phyloP scores from a whole-genome alignment of 371 early-diverging fungal species.

The Mortierella sp. region DNA sequence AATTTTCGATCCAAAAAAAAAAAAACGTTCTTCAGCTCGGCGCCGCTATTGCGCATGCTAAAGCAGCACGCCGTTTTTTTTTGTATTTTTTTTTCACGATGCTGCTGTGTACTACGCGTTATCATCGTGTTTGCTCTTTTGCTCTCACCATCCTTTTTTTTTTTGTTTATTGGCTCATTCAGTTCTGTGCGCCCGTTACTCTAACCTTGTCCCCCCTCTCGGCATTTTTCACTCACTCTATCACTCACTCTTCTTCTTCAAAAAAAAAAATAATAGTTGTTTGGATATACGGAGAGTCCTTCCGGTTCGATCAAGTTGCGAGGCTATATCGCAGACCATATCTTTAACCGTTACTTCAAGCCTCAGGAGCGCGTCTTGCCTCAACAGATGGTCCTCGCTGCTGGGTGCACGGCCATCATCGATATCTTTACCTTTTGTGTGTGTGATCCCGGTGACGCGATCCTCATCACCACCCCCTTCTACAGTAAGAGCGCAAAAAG shows the following conservation, averaged over 20 bases:
- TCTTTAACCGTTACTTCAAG: constrained; percentile 70
- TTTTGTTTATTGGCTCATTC: no score
- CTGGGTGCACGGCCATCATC: constrained; percentile 77
- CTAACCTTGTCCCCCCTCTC: no score
- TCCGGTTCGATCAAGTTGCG: constrained; percentile 67
- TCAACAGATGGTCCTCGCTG: constrained; percentile 66
- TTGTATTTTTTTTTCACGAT: no score
- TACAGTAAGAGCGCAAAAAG: constrained; percentile 57
- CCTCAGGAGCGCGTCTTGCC: constrained; percentile 55
- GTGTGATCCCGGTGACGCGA: constrained; percentile 77
- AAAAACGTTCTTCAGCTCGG: no score
- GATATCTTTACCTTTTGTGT: constrained; percentile 67
- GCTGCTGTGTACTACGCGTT: no score
- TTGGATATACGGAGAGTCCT: constrained; percentile 58
- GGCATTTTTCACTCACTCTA: no score
- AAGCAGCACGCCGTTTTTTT: no score
- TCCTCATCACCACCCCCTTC: constrained; percentile 77
- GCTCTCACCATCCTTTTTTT: no score
- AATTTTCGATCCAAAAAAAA: no score
- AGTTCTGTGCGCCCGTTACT: no score
- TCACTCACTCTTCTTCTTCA: not conserved
- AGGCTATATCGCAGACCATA: constrained; percentile 55
- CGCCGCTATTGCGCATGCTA: no score
- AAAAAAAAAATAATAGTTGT: constrained; percentile 57
- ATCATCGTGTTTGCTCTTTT: no score